Evolutionary conservation across 2,329 filamentous ascomycete species (phyloP), one percentile per base, ranked within the genome.

Genomic region (Tolypocladium tundrense): DNA sequence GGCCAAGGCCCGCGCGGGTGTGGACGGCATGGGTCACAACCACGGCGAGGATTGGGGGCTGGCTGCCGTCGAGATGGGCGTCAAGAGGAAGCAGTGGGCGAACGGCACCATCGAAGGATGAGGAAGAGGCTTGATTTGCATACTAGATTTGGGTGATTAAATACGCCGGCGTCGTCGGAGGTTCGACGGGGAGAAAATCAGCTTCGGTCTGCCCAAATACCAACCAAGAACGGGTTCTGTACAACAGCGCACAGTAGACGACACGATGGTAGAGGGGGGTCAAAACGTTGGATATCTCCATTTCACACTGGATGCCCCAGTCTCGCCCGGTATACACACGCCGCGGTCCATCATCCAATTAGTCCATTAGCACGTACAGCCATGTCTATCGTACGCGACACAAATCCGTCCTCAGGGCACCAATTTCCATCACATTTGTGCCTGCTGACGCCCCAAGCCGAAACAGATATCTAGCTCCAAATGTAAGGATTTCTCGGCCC

Each of bases 21-120:
- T 97, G 58, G 73, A 76, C n/a, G 69, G 69, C 56, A 69, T 72
- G 60, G 79, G 84, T 65, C 94, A 97, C 72, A 97, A 97, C 75
- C 93, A 99, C 75, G 94, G 94, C 35, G 88, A 94, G 76, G 93
- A 97, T 73, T 99, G 94, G 94, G 94, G 94, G 4, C 80, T 85
- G 65, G 94, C 93, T 24, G 94, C 94, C 7, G 94, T 99, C 40
- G 94, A 99, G 79, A 82, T 99, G 78, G 92, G 89, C 7, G 82
- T 88, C 21, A 97, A 96, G 85, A 85, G 88, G 70, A 88, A 80
- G 73, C 87, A 85, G 55, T 97, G 92, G 93, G 82, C 84, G 3
- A 83, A 87, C 62, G 92, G 92, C 51, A 80, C 77, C 68, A 76
- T 84, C 57, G 79, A 80, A 60, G 72, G 72, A 40, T 75, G 63